phyloP scores from a whole-genome alignment of 768 basidiomycete species.

The Leccinum ochraceum region DNA sequence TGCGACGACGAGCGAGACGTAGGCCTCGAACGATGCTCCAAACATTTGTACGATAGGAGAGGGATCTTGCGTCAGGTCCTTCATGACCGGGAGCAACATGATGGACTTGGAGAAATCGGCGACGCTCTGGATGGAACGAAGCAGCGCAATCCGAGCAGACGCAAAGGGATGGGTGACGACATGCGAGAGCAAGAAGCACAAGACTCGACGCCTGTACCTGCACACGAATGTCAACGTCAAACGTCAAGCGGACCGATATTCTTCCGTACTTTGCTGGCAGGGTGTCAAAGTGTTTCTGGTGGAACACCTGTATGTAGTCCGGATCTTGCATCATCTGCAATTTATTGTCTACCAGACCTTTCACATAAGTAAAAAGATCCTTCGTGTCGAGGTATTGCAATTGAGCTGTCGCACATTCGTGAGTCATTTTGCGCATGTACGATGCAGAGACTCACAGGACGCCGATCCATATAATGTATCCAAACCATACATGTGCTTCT shows the following conservation, averaged over 20 bases:
- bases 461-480: constrained; percentile 70
- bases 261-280: constrained; percentile 46
- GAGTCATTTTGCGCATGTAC: constrained; percentile 3
- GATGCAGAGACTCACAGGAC: constrained; percentile 45
- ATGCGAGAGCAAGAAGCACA: constrained; percentile 83
- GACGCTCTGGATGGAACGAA: constrained; percentile 46
- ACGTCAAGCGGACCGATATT: constrained; percentile 35
- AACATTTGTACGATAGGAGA: constrained; percentile 35
- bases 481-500: constrained; percentile 64
- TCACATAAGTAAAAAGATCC: constrained; percentile 61
- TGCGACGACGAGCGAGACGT: constrained; percentile 39
- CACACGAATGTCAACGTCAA: neutral
- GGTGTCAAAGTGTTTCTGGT: constrained; percentile 54
- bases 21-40: constrained; percentile 38
- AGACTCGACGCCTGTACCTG: constrained; percentile 70
- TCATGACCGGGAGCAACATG: constrained; percentile 61
- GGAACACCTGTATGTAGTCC: constrained; percentile 56
- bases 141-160: constrained; percentile 50
- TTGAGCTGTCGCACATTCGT: constrained; percentile 35
- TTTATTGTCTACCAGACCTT: constrained; percentile 46
- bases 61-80: constrained; percentile 34
- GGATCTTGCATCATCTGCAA: constrained; percentile 64
- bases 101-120: constrained; percentile 46
- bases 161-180: constrained; percentile 55
- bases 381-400: constrained; percentile 71